Evolutionary conservation across 2,329 filamentous ascomycete genomes (phyloP), one percentile per base, ranked within the genome.

Genomic region (Diaporthe vexans): DNA sequence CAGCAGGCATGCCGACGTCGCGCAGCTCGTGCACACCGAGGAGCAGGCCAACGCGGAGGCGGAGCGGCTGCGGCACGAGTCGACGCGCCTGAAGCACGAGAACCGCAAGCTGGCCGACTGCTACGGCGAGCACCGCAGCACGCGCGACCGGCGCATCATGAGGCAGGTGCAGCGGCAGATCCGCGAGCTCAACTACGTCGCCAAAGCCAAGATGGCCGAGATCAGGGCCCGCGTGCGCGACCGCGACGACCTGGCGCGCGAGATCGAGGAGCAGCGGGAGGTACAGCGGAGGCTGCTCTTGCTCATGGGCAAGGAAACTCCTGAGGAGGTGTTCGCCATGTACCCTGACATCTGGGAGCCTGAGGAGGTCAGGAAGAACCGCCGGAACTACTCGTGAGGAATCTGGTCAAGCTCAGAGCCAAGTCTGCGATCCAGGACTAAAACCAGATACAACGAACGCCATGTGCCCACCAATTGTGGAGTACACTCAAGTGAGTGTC

Each of bases 311-410:
- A 75, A 73, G 69, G 17, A 72, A 1, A 73, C 48, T 21, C 54
- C 75, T 4, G 56, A 71, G 35, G 73, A 76, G 46, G 75, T 76
- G 33, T 76, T 76, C 35, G 58, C 69, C 13, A 74, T 72, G 73
- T 75, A 57, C 15, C 73, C 70, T 4, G 26, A 73, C 33, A 35
- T 76, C 19, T 75, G 72, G 74, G 56, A 72, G 37, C 40, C 59
- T 7, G 46, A 72, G 48, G 72, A 72, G 68, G 33, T 57, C n/a
- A 67, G 72, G 37, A 76, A 68, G 67, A 75, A 76, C 15, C 67
- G 67, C 9, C 61, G 74, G 13, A 76, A 74, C 56, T 73, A 58
- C 63, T 75, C 74, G 4, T 75, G 71, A 73, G 46, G 35, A 21
- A 33, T 51, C 13, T 35, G 19, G 21, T 48, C 17, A 11, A 63